Conservation (phyloP, 305 asterid genomes). For the Fraxinus sp. region DNA sequence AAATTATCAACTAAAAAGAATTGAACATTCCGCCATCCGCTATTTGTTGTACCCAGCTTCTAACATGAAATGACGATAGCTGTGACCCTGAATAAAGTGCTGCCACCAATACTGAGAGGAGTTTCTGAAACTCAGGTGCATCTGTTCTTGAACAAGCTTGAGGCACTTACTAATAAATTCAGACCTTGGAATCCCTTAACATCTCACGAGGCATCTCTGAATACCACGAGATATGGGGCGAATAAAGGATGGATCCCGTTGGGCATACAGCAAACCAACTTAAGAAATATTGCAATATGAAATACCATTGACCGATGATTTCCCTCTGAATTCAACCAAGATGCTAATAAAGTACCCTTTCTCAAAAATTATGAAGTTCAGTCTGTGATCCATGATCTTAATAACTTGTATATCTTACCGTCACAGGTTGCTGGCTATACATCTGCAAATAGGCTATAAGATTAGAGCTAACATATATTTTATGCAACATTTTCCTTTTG, state of each 20-base stretch:
- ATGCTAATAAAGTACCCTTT: background rate
- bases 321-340: constrained; percentile 9
- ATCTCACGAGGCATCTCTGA: constrained; percentile 89
- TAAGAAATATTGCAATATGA: constrained; percentile 18
- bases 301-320: background rate
- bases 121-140: constrained; percentile 43
- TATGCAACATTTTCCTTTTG: constrained; percentile 10
- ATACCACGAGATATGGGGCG: constrained; percentile 85
- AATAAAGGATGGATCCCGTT: constrained; percentile 77
- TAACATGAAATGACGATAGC: constrained; percentile 81
- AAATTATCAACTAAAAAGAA: constrained; percentile 4
- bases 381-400: too few relatives aligned
- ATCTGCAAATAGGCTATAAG: constrained; percentile 2
- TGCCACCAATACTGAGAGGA: constrained; percentile 66
- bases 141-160: constrained; percentile 86
- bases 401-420: background rate
- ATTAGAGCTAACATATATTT: constrained; percentile 14
- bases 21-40: constrained; percentile 27
- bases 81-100: constrained; percentile 75
- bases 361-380: background rate
- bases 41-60: constrained; percentile 42
- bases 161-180: constrained; percentile 23
- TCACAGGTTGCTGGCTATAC: background rate
- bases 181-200: constrained; percentile 47
- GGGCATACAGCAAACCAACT: constrained; percentile 87